Conservation (phyloP, 225 moss, liverwort and hornwort species). For the Neckera pumila region DNA sequence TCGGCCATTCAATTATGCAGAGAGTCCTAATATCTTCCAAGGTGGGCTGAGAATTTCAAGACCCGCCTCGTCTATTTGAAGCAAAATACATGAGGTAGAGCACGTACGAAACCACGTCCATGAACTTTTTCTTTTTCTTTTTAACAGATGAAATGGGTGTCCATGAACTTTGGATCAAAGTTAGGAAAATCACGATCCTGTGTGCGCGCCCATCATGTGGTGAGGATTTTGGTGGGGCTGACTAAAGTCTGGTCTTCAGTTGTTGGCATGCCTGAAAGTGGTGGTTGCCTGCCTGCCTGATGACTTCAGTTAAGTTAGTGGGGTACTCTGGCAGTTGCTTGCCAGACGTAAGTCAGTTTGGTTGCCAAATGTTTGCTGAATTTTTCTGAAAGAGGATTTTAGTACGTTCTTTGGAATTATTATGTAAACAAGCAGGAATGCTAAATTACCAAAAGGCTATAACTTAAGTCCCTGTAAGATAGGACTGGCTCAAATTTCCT, state of each 20-base stretch:
- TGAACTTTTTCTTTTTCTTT: too few relatives aligned
- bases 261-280: not conserved
- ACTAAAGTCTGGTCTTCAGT: not conserved
- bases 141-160: too few relatives aligned
- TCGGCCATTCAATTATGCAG: not conserved
- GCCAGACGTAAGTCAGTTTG: too few relatives aligned
- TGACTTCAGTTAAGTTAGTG: not conserved
- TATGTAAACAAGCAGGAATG: accelerated
- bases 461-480: not conserved
- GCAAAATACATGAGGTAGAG: too few relatives aligned
- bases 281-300: not conserved
- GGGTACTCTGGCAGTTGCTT: not conserved
- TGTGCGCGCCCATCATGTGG: not conserved
- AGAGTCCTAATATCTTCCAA: not conserved
- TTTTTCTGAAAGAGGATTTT: not conserved
- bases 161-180: too few relatives aligned
- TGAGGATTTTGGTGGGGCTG: not conserved
- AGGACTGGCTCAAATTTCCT: too few relatives aligned
- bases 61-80: not conserved
- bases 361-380: not conserved
- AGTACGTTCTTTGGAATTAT: not conserved
- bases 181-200: not conserved
- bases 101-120: too few relatives aligned
- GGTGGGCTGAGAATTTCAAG: not conserved
- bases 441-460: not conserved